phyloP scores from a whole-genome alignment of 345 rosid species.

The Hibiscus syriacus region DNA sequence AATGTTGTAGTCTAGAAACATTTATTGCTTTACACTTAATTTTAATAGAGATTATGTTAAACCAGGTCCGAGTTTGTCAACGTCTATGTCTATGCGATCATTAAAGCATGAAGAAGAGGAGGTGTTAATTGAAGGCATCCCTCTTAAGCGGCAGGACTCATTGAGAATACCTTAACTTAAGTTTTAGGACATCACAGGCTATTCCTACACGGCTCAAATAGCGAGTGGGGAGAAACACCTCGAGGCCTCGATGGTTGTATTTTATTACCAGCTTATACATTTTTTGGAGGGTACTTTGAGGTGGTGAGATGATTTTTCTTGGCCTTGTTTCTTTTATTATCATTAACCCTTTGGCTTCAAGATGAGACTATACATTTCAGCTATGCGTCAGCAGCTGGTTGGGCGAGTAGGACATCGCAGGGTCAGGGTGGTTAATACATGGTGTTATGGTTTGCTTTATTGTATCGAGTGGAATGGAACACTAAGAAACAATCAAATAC shows the following conservation, averaged over 20 bases:
- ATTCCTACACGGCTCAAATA: background rate
- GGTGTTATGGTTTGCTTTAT: conserved; percentile 13
- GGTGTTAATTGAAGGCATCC: conserved; percentile 33
- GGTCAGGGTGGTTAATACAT: too few species aligned
- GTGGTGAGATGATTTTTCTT: conserved; percentile 9
- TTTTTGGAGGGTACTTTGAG: too few species aligned
- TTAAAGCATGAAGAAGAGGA: conserved; percentile 37
- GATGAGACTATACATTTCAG: conserved; percentile 25
- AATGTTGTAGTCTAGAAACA: too few species aligned
- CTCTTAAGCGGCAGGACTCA: conserved; percentile 43
- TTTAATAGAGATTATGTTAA: background rate
- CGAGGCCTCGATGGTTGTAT: conserved; percentile 17
- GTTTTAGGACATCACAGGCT: background rate
- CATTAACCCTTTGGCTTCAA: conserved; percentile 6
- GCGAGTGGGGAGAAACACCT: conserved; percentile 9
- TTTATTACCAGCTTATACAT: conserved; percentile 7
- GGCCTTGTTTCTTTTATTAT: background rate
- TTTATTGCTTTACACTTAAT: too few species aligned
- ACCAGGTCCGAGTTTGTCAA: conserved; percentile 22
- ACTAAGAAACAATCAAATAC: conserved; percentile 3
- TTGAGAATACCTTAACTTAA: conserved; percentile 18
- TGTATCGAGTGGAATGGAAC: conserved; percentile 10
- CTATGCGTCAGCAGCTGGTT: too few species aligned
- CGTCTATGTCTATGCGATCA: conserved; percentile 27
- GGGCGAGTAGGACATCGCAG: too few species aligned